A percentile compares a stretch with the other conserved stretches of the same genome.
Evolutionary conservation across 345 rosid species (phyloP).

Genomic region (Noccaea caerulescens): DNA sequence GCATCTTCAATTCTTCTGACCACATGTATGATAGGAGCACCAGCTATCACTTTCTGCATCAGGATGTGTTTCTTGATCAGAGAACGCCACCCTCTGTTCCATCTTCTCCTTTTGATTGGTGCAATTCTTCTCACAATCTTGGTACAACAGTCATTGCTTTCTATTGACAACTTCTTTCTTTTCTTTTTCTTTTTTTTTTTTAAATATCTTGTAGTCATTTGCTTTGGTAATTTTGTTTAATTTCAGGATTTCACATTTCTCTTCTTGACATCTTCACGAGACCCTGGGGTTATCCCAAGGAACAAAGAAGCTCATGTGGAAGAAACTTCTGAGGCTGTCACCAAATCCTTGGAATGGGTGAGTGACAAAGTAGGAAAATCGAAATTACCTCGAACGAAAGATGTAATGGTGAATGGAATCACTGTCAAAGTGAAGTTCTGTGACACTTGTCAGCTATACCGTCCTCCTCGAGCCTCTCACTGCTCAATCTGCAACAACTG

Average conservation of each 20-base stretch:
- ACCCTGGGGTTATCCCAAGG: conserved; percentile 85
- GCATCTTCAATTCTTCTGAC: conserved; percentile 71
- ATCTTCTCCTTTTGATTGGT: conserved; percentile 47
- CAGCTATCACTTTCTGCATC: conserved; percentile 67
- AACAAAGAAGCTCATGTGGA: conserved; percentile 47
- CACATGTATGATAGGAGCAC: conserved; percentile 61
- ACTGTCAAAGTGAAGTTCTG: conserved; percentile 77
- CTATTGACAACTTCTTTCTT: no score
- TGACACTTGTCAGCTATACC: conserved; percentile 79
- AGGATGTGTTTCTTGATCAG: conserved; percentile 51
- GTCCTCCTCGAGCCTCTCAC: conserved; percentile 89
- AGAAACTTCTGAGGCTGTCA: conserved; percentile 46
- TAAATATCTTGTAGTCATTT: no score
- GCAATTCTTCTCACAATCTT: conserved; percentile 54
- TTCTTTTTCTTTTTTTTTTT: no score
- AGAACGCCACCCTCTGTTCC: conserved; percentile 32
- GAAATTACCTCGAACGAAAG: conserved; percentile 67
- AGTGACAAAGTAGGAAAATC: conserved; percentile 42
- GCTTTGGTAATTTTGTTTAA: no score
- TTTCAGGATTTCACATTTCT: conserved; percentile 61
- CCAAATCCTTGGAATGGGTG: conserved; percentile 64
- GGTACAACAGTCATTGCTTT: conserved; percentile 39
- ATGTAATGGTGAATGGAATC: conserved; percentile 58
- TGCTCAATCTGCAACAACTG: conserved; percentile 96
- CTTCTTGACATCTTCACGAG: conserved; percentile 71